phyloP scores from a whole-genome alignment of 2,329 filamentous ascomycete genomes.

The Leptographium lundbergii region DNA sequence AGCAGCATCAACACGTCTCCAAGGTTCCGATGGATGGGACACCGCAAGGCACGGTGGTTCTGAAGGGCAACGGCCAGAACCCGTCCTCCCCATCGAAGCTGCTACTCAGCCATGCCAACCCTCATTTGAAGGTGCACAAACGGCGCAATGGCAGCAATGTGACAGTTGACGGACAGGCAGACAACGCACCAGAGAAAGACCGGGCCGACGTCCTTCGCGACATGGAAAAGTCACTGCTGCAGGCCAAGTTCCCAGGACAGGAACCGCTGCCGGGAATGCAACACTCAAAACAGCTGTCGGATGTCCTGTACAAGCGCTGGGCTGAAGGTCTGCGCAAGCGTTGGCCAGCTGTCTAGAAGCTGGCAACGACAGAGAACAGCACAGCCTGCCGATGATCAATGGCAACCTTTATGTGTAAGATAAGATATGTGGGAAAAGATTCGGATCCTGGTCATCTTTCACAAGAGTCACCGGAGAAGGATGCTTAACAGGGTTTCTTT shows the following conservation, averaged over 20 bases:
- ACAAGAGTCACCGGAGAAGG: no score
- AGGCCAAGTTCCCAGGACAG: conserved; percentile 42
- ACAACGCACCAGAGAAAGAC: conserved; percentile 30
- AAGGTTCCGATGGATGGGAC: conserved; percentile 30
- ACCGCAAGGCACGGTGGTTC: conserved; percentile 43
- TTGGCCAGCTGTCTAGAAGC: conserved; percentile 12
- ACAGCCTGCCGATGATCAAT: background rate
- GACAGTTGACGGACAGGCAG: conserved; percentile 16
- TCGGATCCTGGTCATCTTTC: no score
- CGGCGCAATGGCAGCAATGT: conserved; percentile 41
- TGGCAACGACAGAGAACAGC: background rate
- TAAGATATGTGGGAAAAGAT: no score
- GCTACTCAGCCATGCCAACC: conserved; percentile 68
- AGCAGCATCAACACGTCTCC: conserved; percentile 10
- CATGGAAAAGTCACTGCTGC: conserved; percentile 32
- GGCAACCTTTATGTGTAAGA: no score
- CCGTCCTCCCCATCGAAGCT: conserved; percentile 47
- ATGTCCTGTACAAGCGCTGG: conserved; percentile 87
- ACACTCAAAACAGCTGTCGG: conserved; percentile 76
- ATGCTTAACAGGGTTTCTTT: no score
- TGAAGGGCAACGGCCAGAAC: conserved; percentile 34
- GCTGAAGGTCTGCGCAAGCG: conserved; percentile 60
- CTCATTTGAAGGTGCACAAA: conserved; percentile 69
- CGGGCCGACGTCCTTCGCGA: conserved; percentile 20
- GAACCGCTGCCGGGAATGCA: conserved; percentile 64